Percentiles rank a stretch among this genome's conserved stretches.
Conservation (phyloP, 371 early-diverging fungal species). For the Syncephalastrum sp. region DNA sequence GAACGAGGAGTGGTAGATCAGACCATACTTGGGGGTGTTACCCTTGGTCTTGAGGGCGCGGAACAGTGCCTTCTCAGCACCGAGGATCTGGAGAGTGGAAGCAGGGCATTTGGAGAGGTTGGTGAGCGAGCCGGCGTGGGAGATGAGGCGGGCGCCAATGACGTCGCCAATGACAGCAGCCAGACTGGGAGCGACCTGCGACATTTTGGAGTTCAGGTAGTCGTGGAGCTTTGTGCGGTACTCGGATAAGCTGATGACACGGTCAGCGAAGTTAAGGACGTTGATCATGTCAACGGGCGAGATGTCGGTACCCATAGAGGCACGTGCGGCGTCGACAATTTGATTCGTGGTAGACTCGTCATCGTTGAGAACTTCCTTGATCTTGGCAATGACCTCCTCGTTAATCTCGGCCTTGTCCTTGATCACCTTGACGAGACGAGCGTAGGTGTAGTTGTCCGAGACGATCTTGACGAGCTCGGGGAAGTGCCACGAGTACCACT, state of each 20-base stretch:
- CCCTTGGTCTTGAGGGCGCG: slow-evolving; percentile 93
- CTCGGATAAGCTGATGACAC: slow-evolving; percentile 89
- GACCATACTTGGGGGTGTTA: slow-evolving; percentile 97
- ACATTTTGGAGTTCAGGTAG: slow-evolving; percentile 95
- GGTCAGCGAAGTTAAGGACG: slow-evolving; percentile 91
- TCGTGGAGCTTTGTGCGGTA: slow-evolving; percentile 89
- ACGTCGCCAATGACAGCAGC: slow-evolving; percentile 90
- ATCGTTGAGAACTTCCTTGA: slow-evolving; percentile 76
- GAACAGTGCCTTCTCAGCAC: slow-evolving; percentile 98
- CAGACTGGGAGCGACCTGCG: slow-evolving; percentile 84
- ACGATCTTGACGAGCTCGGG: slow-evolving; percentile 97
- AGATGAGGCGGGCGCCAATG: slow-evolving; percentile 90
- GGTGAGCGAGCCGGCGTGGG: slow-evolving; percentile 91
- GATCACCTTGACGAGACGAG: slow-evolving; percentile 84
- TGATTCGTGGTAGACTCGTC: slow-evolving; percentile 69
- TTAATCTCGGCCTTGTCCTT: slow-evolving; percentile 86
- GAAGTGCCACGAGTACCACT: slow-evolving; percentile 99
- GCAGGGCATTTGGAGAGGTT: slow-evolving; percentile 92
- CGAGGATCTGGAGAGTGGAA: slow-evolving; percentile 95
- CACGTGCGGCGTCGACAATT: slow-evolving; percentile 90
- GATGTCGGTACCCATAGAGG: slow-evolving; percentile 96
- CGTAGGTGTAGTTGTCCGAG: slow-evolving; percentile 89
- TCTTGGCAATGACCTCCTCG: slow-evolving; percentile 69
- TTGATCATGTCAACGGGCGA: slow-evolving; percentile 92
- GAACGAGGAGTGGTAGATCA: slow-evolving; percentile 90